Base-by-base conservation (phyloP, 2,329 filamentous ascomycete genomes). In the Pseudogymnoascus pannorum region DNA sequence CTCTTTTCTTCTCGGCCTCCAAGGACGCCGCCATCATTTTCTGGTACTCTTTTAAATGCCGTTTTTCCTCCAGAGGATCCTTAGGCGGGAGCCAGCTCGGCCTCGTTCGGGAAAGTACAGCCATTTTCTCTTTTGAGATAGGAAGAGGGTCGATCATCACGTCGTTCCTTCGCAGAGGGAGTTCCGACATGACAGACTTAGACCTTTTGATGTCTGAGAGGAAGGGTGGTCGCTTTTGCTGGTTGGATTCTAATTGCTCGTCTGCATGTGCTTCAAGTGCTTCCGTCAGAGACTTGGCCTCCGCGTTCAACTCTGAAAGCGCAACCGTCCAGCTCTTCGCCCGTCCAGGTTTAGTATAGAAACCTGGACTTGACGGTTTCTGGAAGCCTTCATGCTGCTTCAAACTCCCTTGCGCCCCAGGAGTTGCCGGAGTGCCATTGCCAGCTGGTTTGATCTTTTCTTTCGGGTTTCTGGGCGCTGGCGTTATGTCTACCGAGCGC, bases 81-180 rank as follows among this genome's bases (percentile, higher is more conserved):
- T 94, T 94, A 1, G 90, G 90, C 0, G 91, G 90, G 2, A 94
- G 78, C 91, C 91, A 94, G 1, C 88, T 92, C 0, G 90, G 90
- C 36, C 90, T 81, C 1, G 90, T 94, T 16, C 91, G 81, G 22
- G 88, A 91, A 20, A 94, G 78, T 1, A 92, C 89, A 2, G 89
- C 89, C 69, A 93, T 89, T 72, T 94, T 94, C 74, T 94, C 90
- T 72, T 90, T 92, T 51, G 89, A 93, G 26, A 92, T 85, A 14
- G 90, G 90, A 35, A 94, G 77, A 3, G 90, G 90, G 68, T 94
- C 90, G 64, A 93, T 91, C 82, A 93, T 90, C 66, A 91, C 87
- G 68, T 92, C 89, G 42, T 85, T 87, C 67, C 68, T 66, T 60
- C 71, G 65, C 20, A 73, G 59, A 85, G 77, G 86, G 80, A 89